Conservation (phyloP, 805 yeast genomes). For the Candida sanyiensis region DNA sequence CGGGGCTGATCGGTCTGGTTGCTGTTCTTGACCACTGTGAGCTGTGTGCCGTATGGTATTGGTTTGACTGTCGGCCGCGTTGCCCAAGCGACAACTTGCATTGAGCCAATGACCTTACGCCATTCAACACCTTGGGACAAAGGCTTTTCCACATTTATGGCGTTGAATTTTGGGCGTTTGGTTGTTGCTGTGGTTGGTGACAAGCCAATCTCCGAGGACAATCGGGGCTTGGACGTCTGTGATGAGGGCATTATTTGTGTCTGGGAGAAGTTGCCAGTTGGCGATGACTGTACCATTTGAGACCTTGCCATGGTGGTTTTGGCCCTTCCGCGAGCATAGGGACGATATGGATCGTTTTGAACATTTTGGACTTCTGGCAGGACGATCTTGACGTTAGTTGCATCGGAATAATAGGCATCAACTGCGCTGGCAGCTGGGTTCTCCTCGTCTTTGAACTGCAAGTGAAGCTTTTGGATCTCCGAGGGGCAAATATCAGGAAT, state of each 20-base stretch:
- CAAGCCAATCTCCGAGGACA: neutral
- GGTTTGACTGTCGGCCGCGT: slow-evolving; percentile 55
- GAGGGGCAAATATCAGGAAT: slow-evolving; percentile 29
- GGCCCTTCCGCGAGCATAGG: neutral
- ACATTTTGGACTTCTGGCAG: neutral
- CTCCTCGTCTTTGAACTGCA: slow-evolving; percentile 23
- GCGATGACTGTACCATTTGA: neutral
- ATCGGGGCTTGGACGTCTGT: neutral
- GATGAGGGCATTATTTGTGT: neutral
- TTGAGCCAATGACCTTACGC: slow-evolving; percentile 51
- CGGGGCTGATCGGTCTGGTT: slow-evolving; percentile 21
- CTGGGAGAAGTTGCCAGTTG: neutral
- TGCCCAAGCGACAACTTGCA: slow-evolving; percentile 63
- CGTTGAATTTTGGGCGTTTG: neutral
- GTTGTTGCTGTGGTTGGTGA: neutral
- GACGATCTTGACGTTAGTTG: neutral
- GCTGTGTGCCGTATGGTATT: slow-evolving; percentile 38
- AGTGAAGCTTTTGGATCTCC: slow-evolving; percentile 22
- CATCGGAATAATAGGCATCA: slow-evolving; percentile 34
- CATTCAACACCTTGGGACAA: slow-evolving; percentile 22
- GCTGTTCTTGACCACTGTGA: slow-evolving; percentile 36
- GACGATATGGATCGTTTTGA: neutral
- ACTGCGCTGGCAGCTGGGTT: slow-evolving; percentile 35
- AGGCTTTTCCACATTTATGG: slow-evolving; percentile 1
- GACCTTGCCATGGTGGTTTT: neutral